Evolutionary conservation across 345 rosid species (phyloP).

Genomic region (Gossypium mustelinum): DNA sequence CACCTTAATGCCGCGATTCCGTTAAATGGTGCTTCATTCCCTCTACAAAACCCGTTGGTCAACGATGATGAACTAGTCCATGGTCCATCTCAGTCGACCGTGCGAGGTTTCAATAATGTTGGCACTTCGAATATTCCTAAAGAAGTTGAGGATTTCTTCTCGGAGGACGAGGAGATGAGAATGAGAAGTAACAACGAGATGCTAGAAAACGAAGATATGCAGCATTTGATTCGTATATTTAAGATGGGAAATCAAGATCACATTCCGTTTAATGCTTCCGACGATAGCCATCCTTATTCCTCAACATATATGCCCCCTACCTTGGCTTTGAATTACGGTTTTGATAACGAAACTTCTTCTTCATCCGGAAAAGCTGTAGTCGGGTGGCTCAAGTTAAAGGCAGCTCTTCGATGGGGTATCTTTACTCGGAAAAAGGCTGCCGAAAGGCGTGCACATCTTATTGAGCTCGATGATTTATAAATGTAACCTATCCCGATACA

Average conservation of each 20-base stretch:
- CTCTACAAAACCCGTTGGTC: constrained; percentile 42
- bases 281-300: constrained; percentile 49
- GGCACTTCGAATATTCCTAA: constrained; percentile 41
- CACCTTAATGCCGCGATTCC: constrained; percentile 38
- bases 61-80: constrained; percentile 32
- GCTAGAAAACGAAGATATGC: constrained; percentile 96
- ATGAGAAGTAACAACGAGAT: constrained; percentile 64
- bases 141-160: constrained; percentile 53
- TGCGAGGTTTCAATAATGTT: constrained; percentile 36
- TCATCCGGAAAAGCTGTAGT: constrained; percentile 84
- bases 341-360: constrained; percentile 44
- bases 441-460: constrained; percentile 84
- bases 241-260: constrained; percentile 60
- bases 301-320: constrained; percentile 35
- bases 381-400: constrained; percentile 98
- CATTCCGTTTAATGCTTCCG: constrained; percentile 39
- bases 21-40: constrained; percentile 43
- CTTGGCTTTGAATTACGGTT: constrained; percentile 42
- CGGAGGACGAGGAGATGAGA: constrained; percentile 80
- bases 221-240: constrained; percentile 66
- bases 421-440: constrained; percentile 90
- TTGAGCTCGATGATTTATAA: constrained; percentile 57
- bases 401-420: constrained; percentile 98
- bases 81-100: constrained; percentile 36
- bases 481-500: neutral